phyloP scores from a whole-genome alignment of 148 eudicot genomes.

The Heliamphora exappendiculata region DNA sequence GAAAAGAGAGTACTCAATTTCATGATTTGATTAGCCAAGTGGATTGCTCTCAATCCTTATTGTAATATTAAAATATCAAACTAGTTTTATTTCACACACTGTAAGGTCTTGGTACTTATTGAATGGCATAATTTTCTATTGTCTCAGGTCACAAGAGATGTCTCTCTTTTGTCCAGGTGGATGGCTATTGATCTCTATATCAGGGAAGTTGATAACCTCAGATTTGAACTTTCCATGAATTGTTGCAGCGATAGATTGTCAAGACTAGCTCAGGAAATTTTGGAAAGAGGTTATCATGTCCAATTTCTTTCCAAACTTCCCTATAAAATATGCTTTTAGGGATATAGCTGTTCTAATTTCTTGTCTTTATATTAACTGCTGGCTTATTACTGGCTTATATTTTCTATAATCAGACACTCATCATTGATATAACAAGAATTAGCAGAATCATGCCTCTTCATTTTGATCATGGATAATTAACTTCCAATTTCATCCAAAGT shows the following conservation, averaged over 20 bases:
- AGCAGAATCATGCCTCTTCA: background rate
- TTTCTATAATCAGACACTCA: background rate
- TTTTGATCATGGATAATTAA: background rate
- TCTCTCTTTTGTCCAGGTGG: constrained; percentile 88
- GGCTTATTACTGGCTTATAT: background rate
- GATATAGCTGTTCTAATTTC: background rate
- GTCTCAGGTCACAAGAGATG: constrained; percentile 79
- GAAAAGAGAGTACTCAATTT: background rate
- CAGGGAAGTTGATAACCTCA: constrained; percentile 76
- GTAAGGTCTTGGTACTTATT: background rate
- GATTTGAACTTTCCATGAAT: constrained; percentile 88
- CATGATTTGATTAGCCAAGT: background rate
- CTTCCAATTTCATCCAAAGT: background rate
- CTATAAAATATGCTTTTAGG: background rate
- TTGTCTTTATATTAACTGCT: background rate
- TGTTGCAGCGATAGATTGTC: constrained; percentile 54
- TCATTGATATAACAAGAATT: background rate
- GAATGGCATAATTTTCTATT: background rate
- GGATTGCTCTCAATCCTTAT: background rate
- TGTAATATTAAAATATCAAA: background rate
- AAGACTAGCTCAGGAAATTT: constrained; percentile 51
- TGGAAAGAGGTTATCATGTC: constrained; percentile 45
- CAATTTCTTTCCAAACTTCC: background rate
- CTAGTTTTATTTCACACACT: background rate
- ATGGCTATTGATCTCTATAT: constrained; percentile 91